These are phyloP conservation scores for Kluyveromyces dobzhanskii DNA, from an alignment of 805 yeast genomes.

Conservation along the genomic window DNA sequence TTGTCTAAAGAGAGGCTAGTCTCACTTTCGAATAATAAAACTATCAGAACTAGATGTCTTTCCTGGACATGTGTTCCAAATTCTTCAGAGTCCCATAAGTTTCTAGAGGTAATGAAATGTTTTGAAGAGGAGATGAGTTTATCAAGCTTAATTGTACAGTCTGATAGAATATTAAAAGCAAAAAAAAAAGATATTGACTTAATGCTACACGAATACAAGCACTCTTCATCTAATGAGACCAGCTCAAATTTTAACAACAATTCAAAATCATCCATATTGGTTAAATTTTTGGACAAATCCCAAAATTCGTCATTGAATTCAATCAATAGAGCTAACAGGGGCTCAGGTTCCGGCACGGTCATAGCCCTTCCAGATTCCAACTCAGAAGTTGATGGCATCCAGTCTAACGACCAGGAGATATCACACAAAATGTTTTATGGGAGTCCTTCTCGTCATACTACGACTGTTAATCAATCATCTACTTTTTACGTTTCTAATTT, in stretches of 20 bases:
- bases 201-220: neutral
- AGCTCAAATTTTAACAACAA: no score
- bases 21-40: neutral
- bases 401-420: neutral
- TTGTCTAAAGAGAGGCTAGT: neutral
- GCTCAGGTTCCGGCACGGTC: neutral
- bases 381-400: neutral
- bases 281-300: neutral
- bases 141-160: neutral
- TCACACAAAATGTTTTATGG: conserved; percentile 1
- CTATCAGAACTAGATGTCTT: neutral
- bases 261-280: no score
- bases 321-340: neutral
- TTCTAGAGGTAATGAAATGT: neutral
- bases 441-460: no score
- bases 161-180: neutral
- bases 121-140: neutral
- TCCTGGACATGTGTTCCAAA: neutral
- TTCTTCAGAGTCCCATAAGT: neutral
- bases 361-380: conserved; percentile 1
- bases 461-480: neutral
- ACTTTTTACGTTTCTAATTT: neutral
- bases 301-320: neutral
- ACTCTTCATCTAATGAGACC: neutral
- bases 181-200: neutral